Percentiles rank a stretch among this genome's conserved stretches.
phyloP scores from a whole-genome alignment of 768 basidiomycete genomes.

The Gymnopilus dilepis region DNA sequence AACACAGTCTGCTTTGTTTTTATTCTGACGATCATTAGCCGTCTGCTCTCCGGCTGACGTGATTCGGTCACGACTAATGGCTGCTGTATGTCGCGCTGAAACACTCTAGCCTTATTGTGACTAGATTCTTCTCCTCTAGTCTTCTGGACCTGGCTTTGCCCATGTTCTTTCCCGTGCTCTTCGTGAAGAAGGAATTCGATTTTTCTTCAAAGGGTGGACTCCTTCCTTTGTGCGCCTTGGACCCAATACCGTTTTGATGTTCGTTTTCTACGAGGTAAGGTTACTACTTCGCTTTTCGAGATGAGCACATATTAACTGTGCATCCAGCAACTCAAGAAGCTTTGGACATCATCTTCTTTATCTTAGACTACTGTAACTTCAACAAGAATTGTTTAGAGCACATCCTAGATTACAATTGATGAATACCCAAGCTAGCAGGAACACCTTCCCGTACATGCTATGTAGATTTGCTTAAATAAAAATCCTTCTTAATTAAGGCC shows the following conservation, averaged over 20 bases:
- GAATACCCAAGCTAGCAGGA: background rate
- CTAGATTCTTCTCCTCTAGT: slow-evolving; percentile 41
- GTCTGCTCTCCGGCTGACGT: slow-evolving; percentile 83
- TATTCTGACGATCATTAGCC: slow-evolving; percentile 45
- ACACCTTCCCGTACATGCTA: too few relatives aligned
- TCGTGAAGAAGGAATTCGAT: slow-evolving; percentile 73
- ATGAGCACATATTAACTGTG: background rate
- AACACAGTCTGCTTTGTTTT: slow-evolving; percentile 3
- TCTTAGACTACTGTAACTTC: background rate
- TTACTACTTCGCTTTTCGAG: background rate
- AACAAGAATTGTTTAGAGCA: background rate
- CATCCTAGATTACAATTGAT: background rate
- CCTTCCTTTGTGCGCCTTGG: slow-evolving; percentile 85
- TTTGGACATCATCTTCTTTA: slow-evolving; percentile 45
- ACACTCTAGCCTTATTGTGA: too few relatives aligned
- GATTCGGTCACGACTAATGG: slow-evolving; percentile 77
- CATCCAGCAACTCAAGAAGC: slow-evolving; percentile 70
- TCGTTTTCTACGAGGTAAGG: slow-evolving; percentile 84
- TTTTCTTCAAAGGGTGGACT: slow-evolving; percentile 90
- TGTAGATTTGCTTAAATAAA: background rate
- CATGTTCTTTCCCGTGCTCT: slow-evolving; percentile 64
- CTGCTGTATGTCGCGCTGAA: slow-evolving; percentile 67
- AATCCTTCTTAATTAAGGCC: too few relatives aligned
- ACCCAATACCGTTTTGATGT: slow-evolving; percentile 84
- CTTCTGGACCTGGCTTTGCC: slow-evolving; percentile 47